Evolutionary conservation across 1,139 yeast species (phyloP).

Genomic region (Hansenula lynferdii): DNA sequence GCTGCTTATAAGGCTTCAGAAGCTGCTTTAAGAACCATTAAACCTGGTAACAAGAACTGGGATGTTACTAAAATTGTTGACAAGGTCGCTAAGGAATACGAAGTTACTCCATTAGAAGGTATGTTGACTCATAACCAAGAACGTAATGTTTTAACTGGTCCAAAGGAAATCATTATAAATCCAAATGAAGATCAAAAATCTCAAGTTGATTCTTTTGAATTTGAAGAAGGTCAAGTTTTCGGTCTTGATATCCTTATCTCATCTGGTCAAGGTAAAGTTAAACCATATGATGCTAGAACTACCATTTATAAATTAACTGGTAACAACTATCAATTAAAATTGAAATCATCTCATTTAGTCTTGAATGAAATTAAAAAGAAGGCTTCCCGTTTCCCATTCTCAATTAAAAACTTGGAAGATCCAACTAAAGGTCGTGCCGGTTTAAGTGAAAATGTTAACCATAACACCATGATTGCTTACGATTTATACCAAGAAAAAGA

Average conservation of each 20-base stretch:
- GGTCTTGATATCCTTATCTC: slow-evolving; percentile 72
- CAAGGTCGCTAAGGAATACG: slow-evolving; percentile 58
- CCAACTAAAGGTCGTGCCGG: slow-evolving; percentile 75
- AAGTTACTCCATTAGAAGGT: slow-evolving; percentile 63
- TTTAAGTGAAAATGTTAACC: slow-evolving; percentile 67
- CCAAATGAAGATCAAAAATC: slow-evolving; percentile 65
- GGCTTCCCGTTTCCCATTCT: slow-evolving; percentile 68
- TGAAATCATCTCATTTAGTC: slow-evolving; percentile 67
- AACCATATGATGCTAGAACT: slow-evolving; percentile 56
- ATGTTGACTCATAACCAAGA: slow-evolving; percentile 75
- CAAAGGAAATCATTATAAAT: slow-evolving; percentile 72
- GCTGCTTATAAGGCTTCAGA: slow-evolving; percentile 78
- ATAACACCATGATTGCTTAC: slow-evolving; percentile 63
- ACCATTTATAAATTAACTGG: slow-evolving; percentile 74
- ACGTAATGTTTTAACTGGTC: slow-evolving; percentile 66
- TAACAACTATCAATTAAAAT: slow-evolving; percentile 60
- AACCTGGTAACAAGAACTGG: slow-evolving; percentile 70
- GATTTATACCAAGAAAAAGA: slow-evolving; percentile 69
- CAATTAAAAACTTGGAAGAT: slow-evolving; percentile 62
- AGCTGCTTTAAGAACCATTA: slow-evolving; percentile 70
- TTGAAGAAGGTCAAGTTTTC: slow-evolving; percentile 74
- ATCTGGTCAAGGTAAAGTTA: slow-evolving; percentile 66
- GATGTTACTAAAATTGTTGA: slow-evolving; percentile 70
- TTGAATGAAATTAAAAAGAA: slow-evolving; percentile 64
- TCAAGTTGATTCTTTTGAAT: slow-evolving; percentile 59